Percentiles rank a stretch among this genome's conserved stretches.
These are phyloP conservation scores for Teratosphaeria viscida DNA, from an alignment of 2,329 filamentous ascomycete genomes.

Conservation along the genomic window DNA sequence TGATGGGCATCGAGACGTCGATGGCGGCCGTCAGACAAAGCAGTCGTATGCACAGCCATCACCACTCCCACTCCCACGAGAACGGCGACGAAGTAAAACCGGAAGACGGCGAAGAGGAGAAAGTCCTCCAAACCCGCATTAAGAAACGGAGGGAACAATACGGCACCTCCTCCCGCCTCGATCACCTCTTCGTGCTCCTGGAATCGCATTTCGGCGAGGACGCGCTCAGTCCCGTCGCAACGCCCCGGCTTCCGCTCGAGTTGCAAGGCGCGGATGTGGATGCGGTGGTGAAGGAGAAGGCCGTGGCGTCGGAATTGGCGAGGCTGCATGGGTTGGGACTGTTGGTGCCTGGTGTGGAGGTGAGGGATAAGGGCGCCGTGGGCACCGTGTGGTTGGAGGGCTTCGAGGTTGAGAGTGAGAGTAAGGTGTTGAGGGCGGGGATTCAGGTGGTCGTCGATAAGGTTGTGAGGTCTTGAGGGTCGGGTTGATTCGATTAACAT, in stretches of 20 bases:
- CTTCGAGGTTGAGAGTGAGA: slow-evolving; percentile 74
- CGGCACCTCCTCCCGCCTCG: slow-evolving; percentile 64
- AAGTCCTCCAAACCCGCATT: slow-evolving; percentile 13
- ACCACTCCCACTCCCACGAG: slow-evolving; percentile 24
- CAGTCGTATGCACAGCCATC: slow-evolving; percentile 40
- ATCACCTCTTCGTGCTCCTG: slow-evolving; percentile 86
- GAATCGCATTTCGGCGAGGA: slow-evolving; percentile 90
- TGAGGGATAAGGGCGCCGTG: slow-evolving; percentile 77
- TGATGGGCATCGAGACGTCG: slow-evolving; percentile 85
- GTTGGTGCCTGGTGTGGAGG: slow-evolving; percentile 77
- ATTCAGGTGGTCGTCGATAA: slow-evolving; percentile 28
- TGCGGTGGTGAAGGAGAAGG: slow-evolving; percentile 39
- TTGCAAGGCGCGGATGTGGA: slow-evolving; percentile 27
- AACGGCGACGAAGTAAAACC: slow-evolving; percentile 3
- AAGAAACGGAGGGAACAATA: slow-evolving; percentile 56
- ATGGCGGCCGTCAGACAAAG: slow-evolving; percentile 87
- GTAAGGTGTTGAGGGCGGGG: slow-evolving; percentile 55
- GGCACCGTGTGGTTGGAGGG: slow-evolving; percentile 89
- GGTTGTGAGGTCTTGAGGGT: not conserved
- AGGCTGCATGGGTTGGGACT: slow-evolving; percentile 75
- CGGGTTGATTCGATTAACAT: not conserved
- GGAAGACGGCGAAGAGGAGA: not conserved
- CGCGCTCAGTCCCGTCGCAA: slow-evolving; percentile 66
- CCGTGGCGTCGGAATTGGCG: slow-evolving; percentile 59
- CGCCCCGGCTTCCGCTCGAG: slow-evolving; percentile 43